These are phyloP conservation scores for Trypanosomatidae sp. DNA, from an alignment of 208 protist species.

Conservation along the genomic window DNA sequence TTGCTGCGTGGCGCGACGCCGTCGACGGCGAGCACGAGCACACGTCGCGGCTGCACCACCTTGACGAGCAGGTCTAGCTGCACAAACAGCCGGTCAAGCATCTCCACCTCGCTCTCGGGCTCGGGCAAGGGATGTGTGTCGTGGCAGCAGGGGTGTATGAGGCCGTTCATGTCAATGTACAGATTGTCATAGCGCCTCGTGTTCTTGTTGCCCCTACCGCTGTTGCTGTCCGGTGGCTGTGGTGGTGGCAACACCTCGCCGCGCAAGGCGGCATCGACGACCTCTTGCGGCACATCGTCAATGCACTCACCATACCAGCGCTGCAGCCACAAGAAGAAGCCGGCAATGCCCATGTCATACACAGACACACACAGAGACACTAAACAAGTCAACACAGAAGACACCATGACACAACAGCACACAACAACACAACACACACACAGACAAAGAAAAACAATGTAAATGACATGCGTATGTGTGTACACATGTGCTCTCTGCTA, in stretches of 20 bases:
- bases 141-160: constrained; percentile 99
- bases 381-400: constrained; percentile 2
- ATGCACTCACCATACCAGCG: constrained; percentile 71
- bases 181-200: constrained; percentile 91
- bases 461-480: background rate
- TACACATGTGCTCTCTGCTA: background rate
- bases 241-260: constrained; percentile 15
- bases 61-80: constrained; percentile 97
- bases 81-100: constrained; percentile 91
- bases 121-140: constrained; percentile 84
- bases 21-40: constrained; percentile 96
- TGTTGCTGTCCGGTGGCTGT: no score
- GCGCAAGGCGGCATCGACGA: constrained; percentile 39
- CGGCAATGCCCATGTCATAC: constrained; percentile 72
- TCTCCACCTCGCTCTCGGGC: constrained; percentile 83
- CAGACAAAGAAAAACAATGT: background rate
- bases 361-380: background rate
- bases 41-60: constrained; percentile 95
- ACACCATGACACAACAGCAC: background rate
- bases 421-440: constrained; percentile 3
- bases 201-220: constrained; percentile 3
- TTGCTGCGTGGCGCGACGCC: constrained; percentile 99
- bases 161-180: constrained; percentile 99
- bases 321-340: constrained; percentile 85
- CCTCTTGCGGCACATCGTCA: constrained; percentile 52